Percentiles rank a stretch among this genome's conserved stretches.
phyloP scores from a whole-genome alignment of 2,329 filamentous ascomycete genomes.

The Cladosporium sp. region DNA sequence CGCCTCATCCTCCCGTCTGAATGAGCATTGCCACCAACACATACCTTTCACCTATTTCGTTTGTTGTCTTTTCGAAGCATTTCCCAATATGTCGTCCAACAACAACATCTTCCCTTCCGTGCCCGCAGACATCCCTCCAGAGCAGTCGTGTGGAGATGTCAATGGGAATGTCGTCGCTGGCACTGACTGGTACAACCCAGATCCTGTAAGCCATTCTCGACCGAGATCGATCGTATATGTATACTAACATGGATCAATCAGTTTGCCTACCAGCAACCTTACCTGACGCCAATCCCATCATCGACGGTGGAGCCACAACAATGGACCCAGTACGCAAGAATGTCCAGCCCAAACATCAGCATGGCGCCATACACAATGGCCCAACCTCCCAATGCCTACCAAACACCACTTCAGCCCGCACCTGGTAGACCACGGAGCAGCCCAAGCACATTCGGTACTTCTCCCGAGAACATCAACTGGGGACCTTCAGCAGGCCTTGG shows the following conservation, averaged over 20 bases:
- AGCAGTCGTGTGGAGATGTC: conserved; percentile 25
- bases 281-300: conserved; percentile 32
- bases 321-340: conserved; percentile 25
- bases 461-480: conserved; percentile 36
- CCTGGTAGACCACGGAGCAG: conserved; percentile 39
- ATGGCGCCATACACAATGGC: conserved; percentile 13
- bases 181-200: conserved; percentile 29
- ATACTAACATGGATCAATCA: conserved; percentile 14
- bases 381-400: conserved; percentile 11
- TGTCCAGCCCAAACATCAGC: conserved; percentile 25
- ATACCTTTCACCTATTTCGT: conserved; percentile 16
- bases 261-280: conserved; percentile 30
- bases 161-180: conserved; percentile 20
- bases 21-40: conserved; percentile 24
- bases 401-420: conserved; percentile 18
- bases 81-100: conserved; percentile 26
- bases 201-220: conserved; percentile 24
- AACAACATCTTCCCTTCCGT: conserved; percentile 25
- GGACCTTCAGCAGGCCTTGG: conserved; percentile 36
- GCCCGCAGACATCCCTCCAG: conserved; percentile 25
- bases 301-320: conserved; percentile 30
- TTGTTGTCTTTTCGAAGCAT: conserved; percentile 7
- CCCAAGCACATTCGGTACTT: conserved; percentile 40
- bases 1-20: conserved; percentile 20
- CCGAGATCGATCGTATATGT: neutral